These are phyloP conservation scores for Uncinocarpus reesii DNA, from an alignment of 2,329 filamentous ascomycete genomes.

Conservation along the genomic window DNA sequence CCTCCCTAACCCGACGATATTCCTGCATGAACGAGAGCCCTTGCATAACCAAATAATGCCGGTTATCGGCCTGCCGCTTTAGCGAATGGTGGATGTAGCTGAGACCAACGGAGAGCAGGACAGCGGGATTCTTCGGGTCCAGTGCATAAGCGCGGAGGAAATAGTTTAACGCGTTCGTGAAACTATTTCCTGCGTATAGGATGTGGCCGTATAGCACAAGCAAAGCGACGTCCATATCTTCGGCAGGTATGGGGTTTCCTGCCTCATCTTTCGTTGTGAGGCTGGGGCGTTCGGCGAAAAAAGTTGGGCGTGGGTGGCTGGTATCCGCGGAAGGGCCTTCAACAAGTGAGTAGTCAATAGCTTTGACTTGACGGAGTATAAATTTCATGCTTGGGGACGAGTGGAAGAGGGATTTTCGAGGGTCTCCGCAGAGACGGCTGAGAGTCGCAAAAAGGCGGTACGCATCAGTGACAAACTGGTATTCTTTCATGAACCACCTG, in stretches of 20 bases:
- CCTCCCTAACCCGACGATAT: constrained; percentile 55
- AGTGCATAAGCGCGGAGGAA: constrained; percentile 67
- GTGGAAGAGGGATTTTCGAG: constrained; percentile 53
- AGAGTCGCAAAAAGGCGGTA: constrained; percentile 74
- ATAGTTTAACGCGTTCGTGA: constrained; percentile 75
- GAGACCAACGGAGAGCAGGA: constrained; percentile 71
- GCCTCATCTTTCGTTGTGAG: constrained; percentile 31
- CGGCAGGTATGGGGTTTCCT: constrained; percentile 29
- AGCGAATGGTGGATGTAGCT: constrained; percentile 81
- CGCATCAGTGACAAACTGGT: constrained; percentile 67
- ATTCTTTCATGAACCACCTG: constrained; percentile 75
- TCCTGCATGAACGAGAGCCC: constrained; percentile 69
- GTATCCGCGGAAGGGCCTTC: constrained; percentile 35
- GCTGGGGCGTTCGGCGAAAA: constrained; percentile 36
- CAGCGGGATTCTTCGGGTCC: constrained; percentile 63
- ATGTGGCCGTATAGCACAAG: constrained; percentile 87
- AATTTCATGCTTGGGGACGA: constrained; percentile 80
- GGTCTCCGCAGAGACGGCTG: constrained; percentile 64
- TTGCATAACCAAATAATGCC: constrained; percentile 78
- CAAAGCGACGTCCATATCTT: constrained; percentile 63
- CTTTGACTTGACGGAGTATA: constrained; percentile 81
- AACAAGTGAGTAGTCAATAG: constrained; percentile 62
- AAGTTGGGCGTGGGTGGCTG: constrained; percentile 31
- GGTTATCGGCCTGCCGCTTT: constrained; percentile 80
- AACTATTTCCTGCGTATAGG: constrained; percentile 71